Evolutionary conservation across 306 rosid genomes (phyloP), one percentile per base, ranked within the genome.

Genomic region (Mucuna pruriens): DNA sequence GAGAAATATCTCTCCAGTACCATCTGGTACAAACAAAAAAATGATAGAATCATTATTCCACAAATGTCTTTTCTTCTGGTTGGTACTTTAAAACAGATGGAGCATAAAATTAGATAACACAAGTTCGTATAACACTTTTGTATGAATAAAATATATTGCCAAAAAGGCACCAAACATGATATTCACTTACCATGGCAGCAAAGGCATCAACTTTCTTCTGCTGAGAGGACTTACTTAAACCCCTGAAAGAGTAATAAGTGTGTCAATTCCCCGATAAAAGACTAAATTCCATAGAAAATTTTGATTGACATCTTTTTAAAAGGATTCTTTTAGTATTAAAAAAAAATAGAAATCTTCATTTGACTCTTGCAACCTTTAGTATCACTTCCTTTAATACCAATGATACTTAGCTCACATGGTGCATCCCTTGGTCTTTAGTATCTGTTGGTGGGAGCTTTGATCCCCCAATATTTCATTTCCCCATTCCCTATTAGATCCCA

Each of bases 1-100:
- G 84, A 80, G 87, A 89, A 93, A 77, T 90, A 91, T 86, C 97
- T 90, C 91, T 93, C 97, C 52, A 93, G 83, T 40, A 93, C 86
- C 97, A 95, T 91, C 98, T 92, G 88, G 48, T 57, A 44, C 4
- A 22, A 6, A 45, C n/a, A 45, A 64, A 64, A 22, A 3, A 29
- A 9, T 22, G 11, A 11, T 20, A 48, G 44, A 39, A n/a, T 4
- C 22, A 55, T 38, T 44, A 40, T 54, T 71, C 15, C 9, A 71
- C 0, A 71, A 49, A 23, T 46, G 9, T 7, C 12, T 49, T 79
- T 45, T 58, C 15, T 51, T 48, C 46, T 52, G 7, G 9, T 15
- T 12, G 44, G 49, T 62, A 74, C 23, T 39, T 60, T 36, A 49
- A 7, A 46, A 19, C 15, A 62, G 33, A 16, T 25, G 13, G 5